Percentiles rank a stretch among this genome's conserved stretches.
Evolutionary conservation across 169 alveolate species (phyloP).

Genomic region (Babesia caballi): DNA sequence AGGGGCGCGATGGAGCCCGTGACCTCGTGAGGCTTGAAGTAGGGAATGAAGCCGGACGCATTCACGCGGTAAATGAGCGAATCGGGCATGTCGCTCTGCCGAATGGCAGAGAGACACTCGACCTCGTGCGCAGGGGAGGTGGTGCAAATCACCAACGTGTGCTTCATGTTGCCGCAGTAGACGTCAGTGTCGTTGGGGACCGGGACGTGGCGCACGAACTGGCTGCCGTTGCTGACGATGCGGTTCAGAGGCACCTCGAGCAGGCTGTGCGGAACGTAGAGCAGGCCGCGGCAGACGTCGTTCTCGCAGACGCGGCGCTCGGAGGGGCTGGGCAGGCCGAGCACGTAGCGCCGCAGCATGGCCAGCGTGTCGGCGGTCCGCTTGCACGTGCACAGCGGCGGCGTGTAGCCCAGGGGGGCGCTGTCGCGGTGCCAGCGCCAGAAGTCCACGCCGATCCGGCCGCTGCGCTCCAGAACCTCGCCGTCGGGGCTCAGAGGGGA

Average conservation of each 20-base stretch:
- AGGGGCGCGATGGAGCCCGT: constrained; percentile 13
- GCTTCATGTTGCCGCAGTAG: constrained; percentile 74
- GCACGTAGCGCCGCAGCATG: constrained; percentile 8
- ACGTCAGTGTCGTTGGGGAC: constrained; percentile 75
- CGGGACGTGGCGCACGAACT: constrained; percentile 52
- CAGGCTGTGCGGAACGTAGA: constrained; percentile 73
- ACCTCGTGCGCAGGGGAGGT: constrained; percentile 65
- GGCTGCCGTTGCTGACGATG: constrained; percentile 64
- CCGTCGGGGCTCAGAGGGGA: constrained; percentile 69
- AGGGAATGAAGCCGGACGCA: constrained; percentile 65
- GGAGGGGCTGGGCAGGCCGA: background rate
- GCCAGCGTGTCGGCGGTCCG: constrained; percentile 17
- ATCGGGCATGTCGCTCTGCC: constrained; percentile 49
- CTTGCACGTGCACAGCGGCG: constrained; percentile 67
- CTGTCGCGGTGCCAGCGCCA: constrained; percentile 63
- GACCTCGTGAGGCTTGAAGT: constrained; percentile 55
- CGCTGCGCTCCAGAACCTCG: constrained; percentile 49
- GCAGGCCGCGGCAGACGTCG: constrained; percentile 72
- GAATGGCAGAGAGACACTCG: constrained; percentile 64
- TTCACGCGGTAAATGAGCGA: constrained; percentile 63
- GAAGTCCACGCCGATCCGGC: constrained; percentile 60
- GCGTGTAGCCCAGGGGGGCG: constrained; percentile 63
- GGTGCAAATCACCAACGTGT: constrained; percentile 70
- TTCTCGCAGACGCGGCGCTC: constrained; percentile 64
- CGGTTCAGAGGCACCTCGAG: constrained; percentile 71